phyloP scores from a whole-genome alignment of 2,329 filamentous ascomycete species.

The Phialocephala subalpina region DNA sequence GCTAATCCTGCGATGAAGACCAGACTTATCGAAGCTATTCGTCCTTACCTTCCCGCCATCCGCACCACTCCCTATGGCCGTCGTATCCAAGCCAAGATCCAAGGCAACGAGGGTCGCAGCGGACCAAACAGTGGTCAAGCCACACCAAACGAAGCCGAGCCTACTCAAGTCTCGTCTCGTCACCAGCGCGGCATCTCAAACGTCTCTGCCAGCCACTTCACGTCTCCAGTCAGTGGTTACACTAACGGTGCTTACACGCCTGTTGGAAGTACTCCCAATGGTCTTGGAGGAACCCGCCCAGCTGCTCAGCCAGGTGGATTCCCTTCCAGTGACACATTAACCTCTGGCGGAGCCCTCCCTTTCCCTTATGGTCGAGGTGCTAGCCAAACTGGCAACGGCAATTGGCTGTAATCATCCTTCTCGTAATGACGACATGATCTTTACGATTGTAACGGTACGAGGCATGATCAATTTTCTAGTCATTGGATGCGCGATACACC shows the following conservation, averaged over 20 bases:
- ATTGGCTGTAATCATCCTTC: slow-evolving; percentile 41
- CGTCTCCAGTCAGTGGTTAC: slow-evolving; percentile 36
- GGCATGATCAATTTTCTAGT: slow-evolving; percentile 43
- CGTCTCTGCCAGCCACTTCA: slow-evolving; percentile 38
- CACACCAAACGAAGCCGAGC: slow-evolving; percentile 40
- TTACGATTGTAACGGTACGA: slow-evolving; percentile 48
- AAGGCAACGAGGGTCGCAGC: slow-evolving; percentile 58
- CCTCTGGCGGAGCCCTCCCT: slow-evolving; percentile 31
- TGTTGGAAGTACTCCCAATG: slow-evolving; percentile 31
- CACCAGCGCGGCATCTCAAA: slow-evolving; percentile 44
- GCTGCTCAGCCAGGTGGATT: slow-evolving; percentile 33
- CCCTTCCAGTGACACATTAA: slow-evolving; percentile 37
- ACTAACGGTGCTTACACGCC: slow-evolving; percentile 38
- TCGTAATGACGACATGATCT: slow-evolving; percentile 45
- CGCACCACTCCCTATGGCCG: slow-evolving; percentile 94
- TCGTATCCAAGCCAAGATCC: slow-evolving; percentile 90
- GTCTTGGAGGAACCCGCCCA: slow-evolving; percentile 31
- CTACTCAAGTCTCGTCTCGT: slow-evolving; percentile 39
- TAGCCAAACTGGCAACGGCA: slow-evolving; percentile 38
- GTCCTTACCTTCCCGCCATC: slow-evolving; percentile 83
- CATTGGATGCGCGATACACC: slow-evolving; percentile 34
- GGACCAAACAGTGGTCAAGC: slow-evolving; percentile 42
- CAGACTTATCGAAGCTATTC: slow-evolving; percentile 82
- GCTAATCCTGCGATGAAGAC: slow-evolving; percentile 76
- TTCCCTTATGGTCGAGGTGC: slow-evolving; percentile 40